phyloP scores from a whole-genome alignment of 2,329 filamentous ascomycete species.

The Cryphonectria parasitica region DNA sequence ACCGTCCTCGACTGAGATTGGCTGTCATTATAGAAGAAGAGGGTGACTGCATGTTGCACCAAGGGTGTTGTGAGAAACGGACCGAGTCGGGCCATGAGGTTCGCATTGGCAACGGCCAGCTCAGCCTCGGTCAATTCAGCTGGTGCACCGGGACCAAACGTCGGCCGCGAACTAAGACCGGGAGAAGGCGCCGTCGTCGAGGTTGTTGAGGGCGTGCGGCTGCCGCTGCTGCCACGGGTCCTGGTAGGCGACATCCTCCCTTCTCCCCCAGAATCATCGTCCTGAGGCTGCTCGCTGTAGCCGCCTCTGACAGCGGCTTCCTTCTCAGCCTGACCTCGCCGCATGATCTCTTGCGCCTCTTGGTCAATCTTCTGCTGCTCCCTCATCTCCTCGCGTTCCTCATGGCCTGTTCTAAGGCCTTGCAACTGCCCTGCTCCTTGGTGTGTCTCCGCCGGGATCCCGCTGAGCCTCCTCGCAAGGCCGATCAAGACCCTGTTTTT shows the following conservation, averaged over 20 bases:
- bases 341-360: slow-evolving; percentile 78
- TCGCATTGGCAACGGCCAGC: slow-evolving; percentile 77
- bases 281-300: slow-evolving; percentile 69
- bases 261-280: slow-evolving; percentile 48
- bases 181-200: slow-evolving; percentile 51
- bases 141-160: slow-evolving; percentile 37
- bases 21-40: slow-evolving; percentile 92
- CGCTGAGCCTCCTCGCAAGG: slow-evolving; percentile 83
- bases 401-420: slow-evolving; percentile 37
- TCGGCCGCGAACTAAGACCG: slow-evolving; percentile 43
- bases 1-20: slow-evolving; percentile 84
- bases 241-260: slow-evolving; percentile 31
- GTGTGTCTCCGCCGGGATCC: slow-evolving; percentile 71
- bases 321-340: slow-evolving; percentile 71
- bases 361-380: slow-evolving; percentile 70
- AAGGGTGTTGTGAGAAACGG: slow-evolving; percentile 90
- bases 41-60: slow-evolving; percentile 76
- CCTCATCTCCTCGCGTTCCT: slow-evolving; percentile 52
- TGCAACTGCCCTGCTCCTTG: slow-evolving; percentile 38
- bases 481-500: slow-evolving; percentile 87
- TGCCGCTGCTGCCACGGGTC: slow-evolving; percentile 36
- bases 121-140: slow-evolving; percentile 74
- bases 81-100: slow-evolving; percentile 83
- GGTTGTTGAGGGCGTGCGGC: slow-evolving; percentile 42
- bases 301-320: slow-evolving; percentile 70